A percentile compares a stretch with the other conserved stretches of the same genome.
Evolutionary conservation across 1,284 basidiomycete species (phyloP).

Genomic region (Pulveroboletus sp.): DNA sequence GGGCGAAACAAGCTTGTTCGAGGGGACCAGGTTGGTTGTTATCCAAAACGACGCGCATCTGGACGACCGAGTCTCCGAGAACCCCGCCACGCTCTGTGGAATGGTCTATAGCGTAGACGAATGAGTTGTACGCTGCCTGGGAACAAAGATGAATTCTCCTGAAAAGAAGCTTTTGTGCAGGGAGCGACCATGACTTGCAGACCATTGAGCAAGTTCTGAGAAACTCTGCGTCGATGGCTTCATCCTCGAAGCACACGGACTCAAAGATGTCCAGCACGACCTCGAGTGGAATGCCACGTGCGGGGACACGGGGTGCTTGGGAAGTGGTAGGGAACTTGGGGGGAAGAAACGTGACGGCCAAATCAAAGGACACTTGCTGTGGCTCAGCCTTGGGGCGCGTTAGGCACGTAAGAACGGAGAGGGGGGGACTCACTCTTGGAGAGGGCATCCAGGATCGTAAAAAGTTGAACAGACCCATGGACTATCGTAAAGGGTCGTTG

Average conservation of each 20-base stretch:
- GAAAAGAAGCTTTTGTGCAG: conserved; percentile 66
- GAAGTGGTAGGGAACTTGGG: conserved; percentile 1
- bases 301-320: conserved; percentile 28
- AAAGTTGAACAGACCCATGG: conserved; percentile 44
- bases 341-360: conserved; percentile 25
- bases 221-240: conserved; percentile 42
- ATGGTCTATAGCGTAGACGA: conserved; percentile 51
- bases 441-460: conserved; percentile 37
- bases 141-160: conserved; percentile 53
- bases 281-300: conserved; percentile 54
- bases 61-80: conserved; percentile 53
- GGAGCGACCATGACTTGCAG: conserved; percentile 60
- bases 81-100: conserved; percentile 47
- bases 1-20: conserved; percentile 55
- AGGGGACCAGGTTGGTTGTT: conserved; percentile 63
- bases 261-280: conserved; percentile 64
- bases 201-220: conserved; percentile 59
- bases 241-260: conserved; percentile 46
- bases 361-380: conserved; percentile 42
- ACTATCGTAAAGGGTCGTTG: conserved; percentile 23
- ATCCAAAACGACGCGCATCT: conserved; percentile 59
- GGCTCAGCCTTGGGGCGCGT: conserved; percentile 34
- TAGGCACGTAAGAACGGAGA: conserved; percentile 12
- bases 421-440: conserved; percentile 29
- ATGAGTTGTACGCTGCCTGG: conserved; percentile 53